Base-by-base conservation (phyloP, 345 rosid genomes). In the Combretum micranthum region DNA sequence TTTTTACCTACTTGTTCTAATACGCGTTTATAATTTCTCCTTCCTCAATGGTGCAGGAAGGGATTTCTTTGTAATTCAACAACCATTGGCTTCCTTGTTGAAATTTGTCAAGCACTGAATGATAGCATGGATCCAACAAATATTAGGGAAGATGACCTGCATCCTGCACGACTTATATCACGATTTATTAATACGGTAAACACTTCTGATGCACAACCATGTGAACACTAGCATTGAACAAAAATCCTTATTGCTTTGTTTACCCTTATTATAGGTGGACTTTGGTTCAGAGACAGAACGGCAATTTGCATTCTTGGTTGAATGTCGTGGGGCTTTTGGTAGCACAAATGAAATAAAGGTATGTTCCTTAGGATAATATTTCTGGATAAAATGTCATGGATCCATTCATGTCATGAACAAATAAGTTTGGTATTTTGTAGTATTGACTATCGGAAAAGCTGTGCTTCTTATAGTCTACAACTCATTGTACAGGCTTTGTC, bases 271-370 rank as follows among this genome's bases (percentile, higher is more conserved):
- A 63, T 68, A 91, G 96, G 92, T 88, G 71, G 88, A 86, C 76
- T 82, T 76, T 67, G 90, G 87, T 50, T 64, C 64, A 63, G 87
- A 76, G 46, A 64, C 74, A 74, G 95, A 86, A 74, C 77, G 51
- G 15, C 92, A 91, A 63, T 67, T 91, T 70, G 64, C 76, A 64
- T 91, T 88, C 75, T 81, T 91, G 64, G 85, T 77, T 44, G 90
- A 86, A 77, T 83, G 98, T 46, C 95, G 98, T 63, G 85, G 76
- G 62, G 87, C 90, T 50, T 81, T 91, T 66, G 77, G 74, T 48
- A 66, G 77, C 80, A 69, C 78, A 66, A 70, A 71, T 71, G 92
- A 82, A 63, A 78, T 86, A 50, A 82, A 80, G 92, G 98, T 91
- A 50, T 69, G 80, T 43, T 19, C 8, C 22, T 49, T 15, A 2